phyloP scores from a whole-genome alignment of 225 moss, liverwort and hornwort species.

The Ulota crispa region DNA sequence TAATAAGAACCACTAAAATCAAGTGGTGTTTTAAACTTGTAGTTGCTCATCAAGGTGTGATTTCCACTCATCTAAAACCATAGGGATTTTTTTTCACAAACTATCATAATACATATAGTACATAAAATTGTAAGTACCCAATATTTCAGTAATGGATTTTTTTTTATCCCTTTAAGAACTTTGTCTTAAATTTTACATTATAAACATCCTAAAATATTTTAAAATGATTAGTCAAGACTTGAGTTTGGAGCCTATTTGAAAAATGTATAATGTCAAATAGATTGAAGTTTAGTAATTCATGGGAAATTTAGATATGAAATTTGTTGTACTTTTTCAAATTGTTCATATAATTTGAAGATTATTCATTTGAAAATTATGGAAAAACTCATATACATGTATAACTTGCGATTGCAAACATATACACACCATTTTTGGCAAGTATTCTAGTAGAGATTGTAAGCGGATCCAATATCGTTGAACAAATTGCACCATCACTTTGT shows the following conservation, averaged over 20 bases:
- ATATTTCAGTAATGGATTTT: fast-evolving
- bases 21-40: background rate
- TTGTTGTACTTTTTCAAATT: background rate
- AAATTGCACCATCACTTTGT: fast-evolving
- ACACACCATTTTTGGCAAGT: background rate
- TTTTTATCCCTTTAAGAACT: fast-evolving
- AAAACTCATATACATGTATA: too few relatives aligned
- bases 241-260: too few relatives aligned
- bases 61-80: background rate
- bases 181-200: background rate
- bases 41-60: background rate
- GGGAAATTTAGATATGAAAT: too few relatives aligned
- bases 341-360: background rate
- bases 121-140: too few relatives aligned
- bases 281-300: too few relatives aligned
- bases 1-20: background rate
- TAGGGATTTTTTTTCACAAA: background rate
- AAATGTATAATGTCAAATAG: too few relatives aligned
- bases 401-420: background rate
- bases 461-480: background rate
- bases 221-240: too few relatives aligned
- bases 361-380: fast-evolving
- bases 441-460: fast-evolving
- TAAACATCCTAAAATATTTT: background rate
- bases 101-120: background rate